Base-by-base conservation (phyloP, 306 rosid genomes). In the Cicer chorassanicum region DNA sequence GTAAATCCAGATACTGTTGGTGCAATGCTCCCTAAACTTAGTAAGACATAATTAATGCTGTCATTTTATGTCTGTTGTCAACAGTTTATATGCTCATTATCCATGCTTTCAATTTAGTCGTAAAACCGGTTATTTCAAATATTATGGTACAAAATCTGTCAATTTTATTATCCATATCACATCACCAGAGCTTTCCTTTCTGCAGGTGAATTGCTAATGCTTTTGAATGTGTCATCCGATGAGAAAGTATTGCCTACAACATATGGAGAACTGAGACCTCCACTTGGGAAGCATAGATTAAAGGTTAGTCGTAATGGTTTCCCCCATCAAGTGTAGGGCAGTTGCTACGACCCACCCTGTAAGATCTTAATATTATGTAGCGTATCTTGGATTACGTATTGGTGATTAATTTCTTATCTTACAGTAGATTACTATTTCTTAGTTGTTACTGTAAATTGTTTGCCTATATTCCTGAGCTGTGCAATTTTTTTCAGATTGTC, bases 231-330 rank as follows among this genome's bases (percentile, higher is more conserved):
- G 80, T 79, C 89, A 44, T 87, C 92, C 1, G 97, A 95, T 80
- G 97, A 87, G 81, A 92, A 89, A 65, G 68, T 85, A 34, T 78
- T 95, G 83, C 93, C 91, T 15, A 95, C 99, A 55, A 90, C 99
- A 62, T 95, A 92, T 78, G 99, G 99, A 80, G 93, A 90, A 78
- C 80, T 95, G 78, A 88, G 88, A 87, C 99, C 99, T 81, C 99
- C 99, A 54, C 99, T 95, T 77, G 98, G 98, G 78, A 95, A 90
- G 86, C 88, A 95, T 82, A 94, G 99, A 64, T 80, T 95, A 70
- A 95, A 92, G 98, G 99, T 95, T 80, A 76, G 87, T 82, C 70
- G 57, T 55, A 54, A 38, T 21, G 49, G 51, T 70, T 69, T 4
- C 40, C 48, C 53, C 43, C 49, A 4, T 13, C 24, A 44, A 65